Evolutionary conservation across 2,329 filamentous ascomycete species (phyloP), one percentile per base, ranked within the genome.

Genomic region (Aspergillus transmontanensis): DNA sequence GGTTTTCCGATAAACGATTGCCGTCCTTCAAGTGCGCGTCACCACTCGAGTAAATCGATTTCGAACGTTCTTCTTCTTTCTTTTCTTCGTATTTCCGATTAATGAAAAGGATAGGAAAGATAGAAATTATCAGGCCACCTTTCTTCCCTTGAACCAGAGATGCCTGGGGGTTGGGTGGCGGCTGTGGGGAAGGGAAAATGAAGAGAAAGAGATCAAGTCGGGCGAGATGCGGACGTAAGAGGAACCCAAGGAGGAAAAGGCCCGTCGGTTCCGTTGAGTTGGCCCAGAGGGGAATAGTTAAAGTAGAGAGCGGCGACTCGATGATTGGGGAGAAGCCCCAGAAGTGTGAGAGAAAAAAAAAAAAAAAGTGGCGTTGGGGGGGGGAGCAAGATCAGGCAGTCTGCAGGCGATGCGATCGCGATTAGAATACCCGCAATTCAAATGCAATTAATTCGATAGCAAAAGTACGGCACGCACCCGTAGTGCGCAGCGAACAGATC

Each of bases 401-500:
- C 66, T 59, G 54, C 57, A 63, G 60, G 59, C 41, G 58, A 64
- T 66, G 67, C 67, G 64, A 68, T 67, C 64, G 64, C 58, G 59
- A 62, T 60, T 65, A 57, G 57, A 64, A 50, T 62, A 62, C 53
- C 58, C 65, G 61, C 60, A 60, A 57, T 64, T 64, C 61, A 62
- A 45, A 48, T 61, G 59, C 60, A 45, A 58, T 50, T 43, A 46
- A 57, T 60, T 60, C 50, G 56, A 62, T 50, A 61, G 48, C 51
- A 54, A 58, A 65, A 66, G 62, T 68, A 67, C 64, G 66, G 66
- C 62, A 65, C 64, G 61, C 63, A 66, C 64, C 59, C 69, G 65
- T 61, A 68, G 61, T 61, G 60, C 61, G 64, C 70, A 68, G 68
- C 64, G 65, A 69, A 72, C 66, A 72, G 69, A 69, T 72, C 69